These are phyloP conservation scores for Tilletia caries DNA, from an alignment of 1,284 basidiomycete genomes.

Conservation along the genomic window DNA sequence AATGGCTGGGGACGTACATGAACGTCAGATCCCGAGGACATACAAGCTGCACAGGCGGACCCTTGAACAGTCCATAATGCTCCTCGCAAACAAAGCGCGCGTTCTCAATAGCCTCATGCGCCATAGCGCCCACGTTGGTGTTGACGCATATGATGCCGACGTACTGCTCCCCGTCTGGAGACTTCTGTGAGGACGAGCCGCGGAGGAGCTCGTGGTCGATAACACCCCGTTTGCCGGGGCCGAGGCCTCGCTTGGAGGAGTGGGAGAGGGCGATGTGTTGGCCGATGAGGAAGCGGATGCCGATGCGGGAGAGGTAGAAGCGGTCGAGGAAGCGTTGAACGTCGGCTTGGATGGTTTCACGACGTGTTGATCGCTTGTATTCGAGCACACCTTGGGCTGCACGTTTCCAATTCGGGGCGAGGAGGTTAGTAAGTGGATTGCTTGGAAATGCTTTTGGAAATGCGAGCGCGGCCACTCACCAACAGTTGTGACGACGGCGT, in stretches of 20 bases:
- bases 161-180: conserved; percentile 62
- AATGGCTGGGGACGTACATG: conserved; percentile 91
- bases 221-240: background rate
- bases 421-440: background rate
- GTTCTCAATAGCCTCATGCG: conserved; percentile 95
- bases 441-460: background rate
- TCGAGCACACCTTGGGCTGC: conserved; percentile 67
- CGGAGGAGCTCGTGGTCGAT: conserved; percentile 18
- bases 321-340: conserved; percentile 94
- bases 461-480: conserved; percentile 47
- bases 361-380: conserved; percentile 60
- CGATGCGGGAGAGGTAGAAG: conserved; percentile 96
- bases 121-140: conserved; percentile 59
- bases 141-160: conserved; percentile 98
- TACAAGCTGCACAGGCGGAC: conserved; percentile 92
- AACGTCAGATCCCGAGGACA: conserved; percentile 84
- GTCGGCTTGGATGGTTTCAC: conserved; percentile 67
- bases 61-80: conserved; percentile 82
- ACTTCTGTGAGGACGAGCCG: conserved; percentile 21
- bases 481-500: conserved; percentile 94
- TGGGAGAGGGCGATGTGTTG: conserved; percentile 52
- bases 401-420: background rate
- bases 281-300: conserved; percentile 52
- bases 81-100: conserved; percentile 97
- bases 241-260: conserved; percentile 3